phyloP scores from a whole-genome alignment of 225 moss, liverwort and hornwort species.

The Thuidium tamariscinum region DNA sequence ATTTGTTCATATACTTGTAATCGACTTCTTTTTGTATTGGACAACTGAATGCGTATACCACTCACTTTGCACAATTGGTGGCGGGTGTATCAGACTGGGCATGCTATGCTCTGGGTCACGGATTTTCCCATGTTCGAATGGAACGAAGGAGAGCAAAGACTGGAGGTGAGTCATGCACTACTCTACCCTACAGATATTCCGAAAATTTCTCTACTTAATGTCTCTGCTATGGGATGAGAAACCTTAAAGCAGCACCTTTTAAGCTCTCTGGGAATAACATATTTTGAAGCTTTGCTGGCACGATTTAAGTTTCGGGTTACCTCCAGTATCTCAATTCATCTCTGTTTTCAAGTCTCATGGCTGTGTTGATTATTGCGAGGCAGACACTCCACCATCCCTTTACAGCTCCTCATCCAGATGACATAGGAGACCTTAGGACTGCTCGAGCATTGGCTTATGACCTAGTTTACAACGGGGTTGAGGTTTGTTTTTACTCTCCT shows the following conservation, averaged over 20 bases:
- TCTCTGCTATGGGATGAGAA: neutral
- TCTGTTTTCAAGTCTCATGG: neutral
- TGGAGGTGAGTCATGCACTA: constrained; percentile 51
- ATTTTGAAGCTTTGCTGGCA: neutral
- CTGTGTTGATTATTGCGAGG: neutral
- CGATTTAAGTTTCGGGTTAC: neutral
- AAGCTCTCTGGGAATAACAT: neutral
- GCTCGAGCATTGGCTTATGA: constrained; percentile 98
- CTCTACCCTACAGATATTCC: neutral
- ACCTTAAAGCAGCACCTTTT: neutral
- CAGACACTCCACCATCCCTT: constrained; percentile 98
- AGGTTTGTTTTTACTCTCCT: constrained; percentile 33
- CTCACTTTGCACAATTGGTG: neutral
- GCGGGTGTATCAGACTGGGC: constrained; percentile 38
- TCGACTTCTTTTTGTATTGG: neutral
- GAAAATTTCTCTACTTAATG: neutral
- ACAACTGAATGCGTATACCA: neutral
- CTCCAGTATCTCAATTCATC: neutral
- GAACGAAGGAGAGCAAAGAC: constrained; percentile 77
- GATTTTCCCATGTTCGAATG: constrained; percentile 99
- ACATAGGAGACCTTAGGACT: constrained; percentile 68
- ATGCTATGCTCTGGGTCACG: constrained; percentile 82
- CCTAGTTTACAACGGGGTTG: constrained; percentile 96
- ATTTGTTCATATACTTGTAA: neutral
- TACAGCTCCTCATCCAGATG: constrained; percentile 96